These are phyloP conservation scores for Nannochloris sp. DNA, from an alignment of 139 green algal genomes.

Conservation along the genomic window DNA sequence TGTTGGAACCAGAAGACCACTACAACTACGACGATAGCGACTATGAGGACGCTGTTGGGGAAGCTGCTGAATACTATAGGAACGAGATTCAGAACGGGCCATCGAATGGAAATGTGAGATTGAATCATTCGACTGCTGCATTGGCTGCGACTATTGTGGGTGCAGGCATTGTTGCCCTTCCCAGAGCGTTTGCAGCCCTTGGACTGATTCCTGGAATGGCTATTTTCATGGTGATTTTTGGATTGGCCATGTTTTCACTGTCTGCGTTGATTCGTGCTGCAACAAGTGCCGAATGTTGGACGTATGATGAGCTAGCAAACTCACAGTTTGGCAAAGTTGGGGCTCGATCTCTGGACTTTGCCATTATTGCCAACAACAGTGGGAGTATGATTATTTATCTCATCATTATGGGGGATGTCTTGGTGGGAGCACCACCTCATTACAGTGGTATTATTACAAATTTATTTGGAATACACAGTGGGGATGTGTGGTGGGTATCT, in stretches of 20 bases:
- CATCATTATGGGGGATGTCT: slow-evolving; percentile 30
- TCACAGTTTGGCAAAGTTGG: slow-evolving; percentile 12
- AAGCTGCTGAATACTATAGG: no score
- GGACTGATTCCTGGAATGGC: slow-evolving; percentile 18
- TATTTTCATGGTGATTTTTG: slow-evolving; percentile 11
- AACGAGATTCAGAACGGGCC: neutral
- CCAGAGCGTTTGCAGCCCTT: slow-evolving; percentile 25
- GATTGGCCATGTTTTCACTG: slow-evolving; percentile 26
- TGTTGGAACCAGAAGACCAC: no score
- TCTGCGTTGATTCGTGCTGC: slow-evolving; percentile 8
- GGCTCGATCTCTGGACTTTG: neutral
- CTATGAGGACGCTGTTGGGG: no score
- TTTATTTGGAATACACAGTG: slow-evolving; percentile 19
- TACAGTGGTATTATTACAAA: slow-evolving; percentile 29
- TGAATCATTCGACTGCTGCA: slow-evolving; percentile 25
- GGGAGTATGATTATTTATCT: slow-evolving; percentile 33
- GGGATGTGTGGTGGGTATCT: neutral
- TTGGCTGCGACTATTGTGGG: slow-evolving; percentile 32
- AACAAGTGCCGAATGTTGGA: slow-evolving; percentile 4
- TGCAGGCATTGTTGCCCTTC: slow-evolving; percentile 31
- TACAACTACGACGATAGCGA: no score
- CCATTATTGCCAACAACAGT: slow-evolving; percentile 29
- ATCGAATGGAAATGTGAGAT: slow-evolving; percentile 3
- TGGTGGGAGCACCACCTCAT: slow-evolving; percentile 20
- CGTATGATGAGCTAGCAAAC: slow-evolving; percentile 16